phyloP scores from a whole-genome alignment of 306 rosid species.

The Glycine soja region DNA sequence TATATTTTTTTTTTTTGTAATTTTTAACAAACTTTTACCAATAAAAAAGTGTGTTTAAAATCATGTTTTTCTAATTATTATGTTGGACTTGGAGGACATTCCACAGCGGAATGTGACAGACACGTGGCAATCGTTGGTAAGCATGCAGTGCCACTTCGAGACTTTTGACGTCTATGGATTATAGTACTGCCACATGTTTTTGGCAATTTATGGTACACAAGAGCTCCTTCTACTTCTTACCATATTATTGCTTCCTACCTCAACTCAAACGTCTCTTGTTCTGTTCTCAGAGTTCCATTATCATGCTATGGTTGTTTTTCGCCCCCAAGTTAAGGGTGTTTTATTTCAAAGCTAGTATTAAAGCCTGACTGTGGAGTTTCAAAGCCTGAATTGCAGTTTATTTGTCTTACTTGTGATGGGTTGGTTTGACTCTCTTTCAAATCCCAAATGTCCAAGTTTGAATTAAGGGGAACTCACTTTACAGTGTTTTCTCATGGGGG shows the following conservation, averaged over 20 bases:
- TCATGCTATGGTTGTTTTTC: not conserved
- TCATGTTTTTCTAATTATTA: no score
- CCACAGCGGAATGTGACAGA: no score
- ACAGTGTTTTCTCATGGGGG: not conserved
- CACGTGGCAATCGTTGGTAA: not conserved
- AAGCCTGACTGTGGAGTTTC: not conserved
- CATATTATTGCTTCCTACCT: not conserved
- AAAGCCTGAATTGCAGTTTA: slow-evolving; percentile 7
- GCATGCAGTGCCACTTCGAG: not conserved
- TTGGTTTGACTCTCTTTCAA: not conserved
- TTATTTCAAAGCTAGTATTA: not conserved
- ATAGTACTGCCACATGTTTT: slow-evolving; percentile 27
- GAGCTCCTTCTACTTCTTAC: not conserved
- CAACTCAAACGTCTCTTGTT: not conserved
- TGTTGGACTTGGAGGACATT: no score
- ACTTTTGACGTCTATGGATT: not conserved
- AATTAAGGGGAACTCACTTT: not conserved
- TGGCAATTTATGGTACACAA: not conserved
- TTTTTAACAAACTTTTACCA: no score
- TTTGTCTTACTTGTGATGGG: not conserved
- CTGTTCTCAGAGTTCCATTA: not conserved
- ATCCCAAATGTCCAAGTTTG: not conserved
- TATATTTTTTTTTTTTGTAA: no score
- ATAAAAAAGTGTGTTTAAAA: no score
- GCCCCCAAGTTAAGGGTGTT: not conserved